phyloP scores from a whole-genome alignment of 1,284 basidiomycete genomes.

The Ustilago tritici region DNA sequence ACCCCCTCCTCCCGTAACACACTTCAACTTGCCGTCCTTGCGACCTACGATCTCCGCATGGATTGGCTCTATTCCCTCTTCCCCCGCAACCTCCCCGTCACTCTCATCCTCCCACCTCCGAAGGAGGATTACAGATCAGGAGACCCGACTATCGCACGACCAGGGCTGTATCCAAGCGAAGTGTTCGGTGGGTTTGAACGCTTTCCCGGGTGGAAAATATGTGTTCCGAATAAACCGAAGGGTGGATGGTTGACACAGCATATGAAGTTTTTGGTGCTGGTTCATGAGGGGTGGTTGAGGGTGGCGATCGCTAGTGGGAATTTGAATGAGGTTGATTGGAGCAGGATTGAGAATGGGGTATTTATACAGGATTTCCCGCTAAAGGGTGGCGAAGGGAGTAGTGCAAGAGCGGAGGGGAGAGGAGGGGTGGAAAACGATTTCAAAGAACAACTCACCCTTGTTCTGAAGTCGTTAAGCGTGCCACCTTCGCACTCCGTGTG shows the following conservation, averaged over 20 bases:
- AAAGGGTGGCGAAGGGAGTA: background rate
- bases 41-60: constrained; percentile 61
- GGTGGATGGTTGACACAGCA: constrained; percentile 56
- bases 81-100: constrained; percentile 51
- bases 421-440: constrained; percentile 30
- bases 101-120: constrained; percentile 54
- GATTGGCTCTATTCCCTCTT: constrained; percentile 62
- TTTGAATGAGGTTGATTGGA: constrained; percentile 64
- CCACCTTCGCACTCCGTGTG: constrained; percentile 45
- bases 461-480: constrained; percentile 54
- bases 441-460: constrained; percentile 38
- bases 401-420: background rate
- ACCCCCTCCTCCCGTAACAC: constrained; percentile 32
- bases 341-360: constrained; percentile 62
- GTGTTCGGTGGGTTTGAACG: constrained; percentile 28
- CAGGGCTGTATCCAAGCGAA: constrained; percentile 48
- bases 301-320: constrained; percentile 63
- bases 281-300: constrained; percentile 51
- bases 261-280: constrained; percentile 63
- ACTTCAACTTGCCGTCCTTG: constrained; percentile 52
- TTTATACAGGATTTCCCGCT: constrained; percentile 66
- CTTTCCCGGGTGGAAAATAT: constrained; percentile 54
- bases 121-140: constrained; percentile 35
- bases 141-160: constrained; percentile 29
- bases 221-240: constrained; percentile 50